These are phyloP conservation scores for Pythium pyrilobum DNA, from an alignment of 352 stramenopile species.

Conservation along the genomic window DNA sequence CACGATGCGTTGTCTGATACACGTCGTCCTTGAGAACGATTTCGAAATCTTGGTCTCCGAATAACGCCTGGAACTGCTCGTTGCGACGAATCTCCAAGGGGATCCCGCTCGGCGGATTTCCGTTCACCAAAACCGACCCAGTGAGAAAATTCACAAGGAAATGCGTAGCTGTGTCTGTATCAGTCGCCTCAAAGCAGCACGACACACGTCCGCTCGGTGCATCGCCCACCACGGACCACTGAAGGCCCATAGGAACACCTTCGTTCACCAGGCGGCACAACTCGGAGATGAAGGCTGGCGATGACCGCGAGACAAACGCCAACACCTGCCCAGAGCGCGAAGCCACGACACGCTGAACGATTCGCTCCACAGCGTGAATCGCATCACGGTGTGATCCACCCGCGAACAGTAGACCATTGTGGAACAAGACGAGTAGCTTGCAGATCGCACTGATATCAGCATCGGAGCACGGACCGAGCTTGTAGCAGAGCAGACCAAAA, in stretches of 20 bases:
- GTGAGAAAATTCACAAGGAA: neutral
- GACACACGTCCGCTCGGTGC: neutral
- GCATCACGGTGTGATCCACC: neutral
- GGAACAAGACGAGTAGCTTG: conserved; percentile 1
- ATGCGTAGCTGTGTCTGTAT: neutral
- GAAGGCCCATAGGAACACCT: neutral
- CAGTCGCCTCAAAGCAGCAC: conserved; percentile 1
- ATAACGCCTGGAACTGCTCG: neutral
- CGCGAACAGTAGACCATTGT: conserved; percentile 1
- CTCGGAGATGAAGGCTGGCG: neutral
- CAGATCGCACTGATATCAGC: neutral
- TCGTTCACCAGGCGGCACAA: neutral
- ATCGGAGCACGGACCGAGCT: conserved; percentile 1
- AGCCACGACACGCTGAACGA: neutral
- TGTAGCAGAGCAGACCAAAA: conserved; percentile 4
- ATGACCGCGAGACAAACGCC: neutral
- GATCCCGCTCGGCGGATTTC: neutral
- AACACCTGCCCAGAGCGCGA: neutral
- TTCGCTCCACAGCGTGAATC: neutral
- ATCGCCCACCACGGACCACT: neutral
- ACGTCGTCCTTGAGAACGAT: neutral
- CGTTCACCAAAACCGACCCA: neutral
- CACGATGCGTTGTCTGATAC: neutral
- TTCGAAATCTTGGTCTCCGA: conserved; percentile 6
- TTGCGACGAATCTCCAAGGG: neutral